phyloP scores from a whole-genome alignment of 2,329 filamentous ascomycete genomes.

The Aspergillus spinulosporus region DNA sequence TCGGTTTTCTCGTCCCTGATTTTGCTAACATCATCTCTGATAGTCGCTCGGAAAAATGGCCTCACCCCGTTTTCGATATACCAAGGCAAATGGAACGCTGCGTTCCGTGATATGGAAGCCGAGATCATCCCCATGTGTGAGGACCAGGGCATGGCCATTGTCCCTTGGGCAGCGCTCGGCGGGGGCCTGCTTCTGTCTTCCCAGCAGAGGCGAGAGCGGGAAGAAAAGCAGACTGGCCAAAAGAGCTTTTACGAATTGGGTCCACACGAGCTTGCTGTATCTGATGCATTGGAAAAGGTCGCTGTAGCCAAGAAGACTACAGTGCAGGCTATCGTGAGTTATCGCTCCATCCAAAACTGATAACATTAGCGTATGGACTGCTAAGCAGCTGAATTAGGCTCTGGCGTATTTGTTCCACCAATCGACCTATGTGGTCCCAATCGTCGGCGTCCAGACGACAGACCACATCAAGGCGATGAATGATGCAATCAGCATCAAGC shows the following conservation, averaged over 20 bases:
- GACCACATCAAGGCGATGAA: slow-evolving; percentile 7
- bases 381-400: not conserved
- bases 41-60: slow-evolving; percentile 11
- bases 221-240: slow-evolving; percentile 1
- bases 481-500: not conserved
- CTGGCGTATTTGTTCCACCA: slow-evolving; percentile 10
- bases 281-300: slow-evolving; percentile 13
- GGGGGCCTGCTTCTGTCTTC: slow-evolving; percentile 2
- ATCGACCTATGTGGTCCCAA: slow-evolving; percentile 11
- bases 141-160: slow-evolving; percentile 17
- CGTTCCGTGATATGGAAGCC: slow-evolving; percentile 12
- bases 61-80: slow-evolving; percentile 16
- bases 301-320: slow-evolving; percentile 3
- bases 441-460: slow-evolving; percentile 10
- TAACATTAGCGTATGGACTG: not conserved
- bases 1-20: not conserved
- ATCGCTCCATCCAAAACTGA: too few relatives aligned
- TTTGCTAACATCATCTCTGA: not conserved
- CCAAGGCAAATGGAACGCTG: slow-evolving; percentile 15
- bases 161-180: slow-evolving; percentile 11
- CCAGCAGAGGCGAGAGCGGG: slow-evolving; percentile 1
- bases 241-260: not conserved
- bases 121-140: slow-evolving; percentile 17
- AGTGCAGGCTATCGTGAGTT: slow-evolving; percentile 13
- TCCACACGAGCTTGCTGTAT: slow-evolving; percentile 6